Evolutionary conservation across 176 grass and related monocot genomes (phyloP).

Genomic region (Rhipidocladum racemiflorum): DNA sequence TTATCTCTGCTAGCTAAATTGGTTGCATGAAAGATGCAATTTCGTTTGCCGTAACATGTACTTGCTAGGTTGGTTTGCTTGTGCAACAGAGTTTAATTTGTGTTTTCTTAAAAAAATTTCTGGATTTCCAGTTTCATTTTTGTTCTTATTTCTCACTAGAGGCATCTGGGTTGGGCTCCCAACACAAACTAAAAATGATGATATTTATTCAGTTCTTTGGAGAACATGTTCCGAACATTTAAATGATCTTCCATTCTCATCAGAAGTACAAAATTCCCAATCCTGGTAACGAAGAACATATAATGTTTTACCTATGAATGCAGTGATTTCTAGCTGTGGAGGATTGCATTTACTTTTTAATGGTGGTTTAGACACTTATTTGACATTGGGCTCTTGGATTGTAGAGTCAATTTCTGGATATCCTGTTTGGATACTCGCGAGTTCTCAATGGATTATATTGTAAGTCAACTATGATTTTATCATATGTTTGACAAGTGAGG

Average conservation of each 20-base stretch:
- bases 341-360: neutral
- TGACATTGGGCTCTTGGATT: neutral
- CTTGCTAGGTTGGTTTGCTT: neutral
- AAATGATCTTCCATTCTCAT: neutral
- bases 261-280: neutral
- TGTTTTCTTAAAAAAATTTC: neutral
- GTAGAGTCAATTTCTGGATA: slow-evolving; percentile 3
- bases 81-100: neutral
- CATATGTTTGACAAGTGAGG: slow-evolving; percentile 10
- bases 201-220: neutral
- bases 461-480: neutral
- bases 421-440: neutral
- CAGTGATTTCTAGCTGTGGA: neutral
- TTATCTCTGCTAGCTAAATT: slow-evolving; percentile 15
- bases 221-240: neutral
- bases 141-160: neutral
- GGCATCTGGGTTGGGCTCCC: neutral
- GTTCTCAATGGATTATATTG: neutral
- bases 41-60: neutral
- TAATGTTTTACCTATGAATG: neutral
- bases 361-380: neutral
- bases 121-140: neutral
- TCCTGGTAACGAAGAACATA: neutral
- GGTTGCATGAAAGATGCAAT: neutral
- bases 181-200: neutral